Evolutionary conservation across 768 basidiomycete genomes (phyloP).

Genomic region (Rhodosporidiobolus odoratus): DNA sequence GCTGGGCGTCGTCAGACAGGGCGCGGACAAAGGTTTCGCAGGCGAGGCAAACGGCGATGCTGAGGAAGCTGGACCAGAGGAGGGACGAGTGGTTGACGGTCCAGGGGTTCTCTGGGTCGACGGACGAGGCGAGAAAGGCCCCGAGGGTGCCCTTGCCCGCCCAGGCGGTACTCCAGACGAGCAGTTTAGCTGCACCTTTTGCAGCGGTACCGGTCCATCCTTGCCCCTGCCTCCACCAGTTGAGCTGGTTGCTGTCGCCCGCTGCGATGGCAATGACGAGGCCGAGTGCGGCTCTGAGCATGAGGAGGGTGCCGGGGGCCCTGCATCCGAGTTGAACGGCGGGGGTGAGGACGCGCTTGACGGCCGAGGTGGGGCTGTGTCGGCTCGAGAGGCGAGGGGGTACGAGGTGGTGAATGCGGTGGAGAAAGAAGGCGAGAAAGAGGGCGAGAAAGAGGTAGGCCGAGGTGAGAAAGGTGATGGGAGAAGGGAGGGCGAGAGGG

Average conservation of each 20-base stretch:
- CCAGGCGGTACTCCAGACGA: neutral
- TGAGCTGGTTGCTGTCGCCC: neutral
- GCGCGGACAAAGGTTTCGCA: constrained; percentile 29
- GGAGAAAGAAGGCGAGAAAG: constrained; percentile 30
- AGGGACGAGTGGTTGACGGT: constrained; percentile 6
- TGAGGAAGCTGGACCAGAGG: constrained; percentile 21
- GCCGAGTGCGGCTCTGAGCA: neutral
- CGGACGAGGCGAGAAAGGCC: neutral
- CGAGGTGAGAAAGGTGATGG: constrained; percentile 23
- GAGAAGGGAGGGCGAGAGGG: neutral
- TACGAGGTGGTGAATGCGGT: constrained; percentile 34
- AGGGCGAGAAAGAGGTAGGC: constrained; percentile 27
- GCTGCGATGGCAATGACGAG: neutral
- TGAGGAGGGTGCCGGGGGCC: constrained; percentile 2
- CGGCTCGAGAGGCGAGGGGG: constrained; percentile 3
- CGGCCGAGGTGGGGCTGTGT: neutral
- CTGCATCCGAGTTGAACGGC: constrained; percentile 9
- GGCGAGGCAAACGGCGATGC: constrained; percentile 1
- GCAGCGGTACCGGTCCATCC: neutral
- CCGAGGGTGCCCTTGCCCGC: constrained; percentile 6
- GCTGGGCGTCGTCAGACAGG: constrained; percentile 15
- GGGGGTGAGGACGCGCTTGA: neutral
- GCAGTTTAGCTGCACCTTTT: neutral
- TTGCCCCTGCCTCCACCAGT: neutral
- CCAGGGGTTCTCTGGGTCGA: too few species aligned